Base-by-base conservation (phyloP, 1,284 basidiomycete genomes). In the Xerocomus cyaneibrunnescens region DNA sequence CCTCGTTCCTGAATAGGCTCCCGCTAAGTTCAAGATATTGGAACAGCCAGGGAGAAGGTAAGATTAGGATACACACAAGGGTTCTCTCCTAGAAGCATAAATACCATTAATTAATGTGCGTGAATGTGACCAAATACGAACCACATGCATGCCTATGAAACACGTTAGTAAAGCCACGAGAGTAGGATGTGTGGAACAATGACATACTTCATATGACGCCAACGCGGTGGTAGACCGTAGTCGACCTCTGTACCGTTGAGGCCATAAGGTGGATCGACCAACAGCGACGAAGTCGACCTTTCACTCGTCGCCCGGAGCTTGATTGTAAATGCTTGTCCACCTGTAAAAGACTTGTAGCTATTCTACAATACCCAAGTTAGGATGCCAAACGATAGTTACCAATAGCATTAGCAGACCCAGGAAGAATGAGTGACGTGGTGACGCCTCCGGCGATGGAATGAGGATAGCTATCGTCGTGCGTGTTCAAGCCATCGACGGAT, bases 361-460 rank as follows among this genome's bases (percentile, higher is more conserved):
- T 14, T 73, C 74, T 19, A 46, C 39, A 6, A 43, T 40, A 17
- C 31, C 28, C 47, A 19, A 42, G 23, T n/a, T n/a, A 17, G 5
- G 21, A 44, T 13, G 23, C 0, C 41, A 40, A 45, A n/a, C 8
- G 13, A 42, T 35, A 38, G 43, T n/a, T 57, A 79, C 81, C 82
- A 19, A 85, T 82, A 13, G 77, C 78, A 62, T 79, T 71, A 21
- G 74, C 76, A 9, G 77, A 80, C 1, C 84, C 83, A 0, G 83
- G 84, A 1, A 85, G 72, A 14, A 86, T 72, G 45, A 90, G 76
- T 1, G 86, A 78, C 2, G 87, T 85, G 0, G 89, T 91, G 17
- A 91, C 79, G 7, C 83, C 83, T n/a, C 64, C 64, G 1, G 64
- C 56, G 6, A 68, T 57, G n/a, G 57, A 50, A 35, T 55, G 62